Conservation (phyloP, 805 yeast species). For the Tanozyma kutaoensis region DNA sequence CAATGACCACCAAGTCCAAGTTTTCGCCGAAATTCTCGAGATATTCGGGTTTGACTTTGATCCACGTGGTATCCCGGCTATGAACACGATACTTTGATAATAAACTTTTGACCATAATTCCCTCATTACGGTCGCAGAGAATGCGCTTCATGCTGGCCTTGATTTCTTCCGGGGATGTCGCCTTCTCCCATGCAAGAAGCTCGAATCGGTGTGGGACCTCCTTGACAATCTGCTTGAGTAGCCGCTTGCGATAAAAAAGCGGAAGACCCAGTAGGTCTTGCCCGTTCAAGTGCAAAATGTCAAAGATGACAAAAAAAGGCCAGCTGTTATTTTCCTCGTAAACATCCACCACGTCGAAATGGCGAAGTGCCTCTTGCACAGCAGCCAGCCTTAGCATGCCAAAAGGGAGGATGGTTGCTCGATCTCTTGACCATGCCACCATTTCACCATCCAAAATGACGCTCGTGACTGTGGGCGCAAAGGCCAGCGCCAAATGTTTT, state of each 20-base stretch:
- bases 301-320: constrained; percentile 60
- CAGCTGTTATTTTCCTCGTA: constrained; percentile 16
- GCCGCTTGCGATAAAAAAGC: constrained; percentile 40
- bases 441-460: constrained; percentile 80
- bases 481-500: constrained; percentile 29
- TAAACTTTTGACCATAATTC: constrained; percentile 63
- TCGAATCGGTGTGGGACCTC: constrained; percentile 38
- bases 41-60: constrained; percentile 87
- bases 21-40: constrained; percentile 78
- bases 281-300: constrained; percentile 60
- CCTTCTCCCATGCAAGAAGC: constrained; percentile 26
- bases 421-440: constrained; percentile 68
- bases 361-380: constrained; percentile 32
- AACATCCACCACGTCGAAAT: constrained; percentile 11
- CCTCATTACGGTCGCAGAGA: constrained; percentile 60
- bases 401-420: constrained; percentile 53
- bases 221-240: constrained; percentile 30
- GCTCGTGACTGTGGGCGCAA: constrained; percentile 22
- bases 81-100: constrained; percentile 46
- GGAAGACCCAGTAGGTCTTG: constrained; percentile 40
- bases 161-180: constrained; percentile 37
- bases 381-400: constrained; percentile 70
- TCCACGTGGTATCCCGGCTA: constrained; percentile 57
- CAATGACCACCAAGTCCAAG: constrained; percentile 66
- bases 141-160: constrained; percentile 41